Conservation (phyloP, 2,329 filamentous ascomycete species). For the Rasamsonia emersonii region DNA sequence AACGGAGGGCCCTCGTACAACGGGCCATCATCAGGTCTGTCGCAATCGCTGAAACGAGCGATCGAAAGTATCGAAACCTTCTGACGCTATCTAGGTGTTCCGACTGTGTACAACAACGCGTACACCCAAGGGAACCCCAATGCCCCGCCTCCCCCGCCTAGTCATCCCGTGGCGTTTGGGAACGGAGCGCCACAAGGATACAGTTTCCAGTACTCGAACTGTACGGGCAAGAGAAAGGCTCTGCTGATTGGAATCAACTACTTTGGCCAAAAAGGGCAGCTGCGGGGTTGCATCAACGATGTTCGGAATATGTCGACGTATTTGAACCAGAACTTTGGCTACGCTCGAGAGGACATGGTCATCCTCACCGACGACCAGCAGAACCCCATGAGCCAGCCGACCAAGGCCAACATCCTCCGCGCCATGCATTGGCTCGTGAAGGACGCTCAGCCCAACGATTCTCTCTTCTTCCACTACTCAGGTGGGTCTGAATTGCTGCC, state of each 20-base stretch:
- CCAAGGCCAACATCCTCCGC: slow-evolving; percentile 86
- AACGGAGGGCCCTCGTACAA: slow-evolving; percentile 31
- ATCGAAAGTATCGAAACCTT: neutral
- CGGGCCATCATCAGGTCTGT: slow-evolving; percentile 34
- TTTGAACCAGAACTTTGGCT: slow-evolving; percentile 79
- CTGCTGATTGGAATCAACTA: slow-evolving; percentile 94
- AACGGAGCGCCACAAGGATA: slow-evolving; percentile 72
- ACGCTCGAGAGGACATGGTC: slow-evolving; percentile 95
- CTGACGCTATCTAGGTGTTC: slow-evolving; percentile 12
- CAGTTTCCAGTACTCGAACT: slow-evolving; percentile 83
- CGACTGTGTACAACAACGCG: slow-evolving; percentile 42
- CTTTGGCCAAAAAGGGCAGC: slow-evolving; percentile 82
- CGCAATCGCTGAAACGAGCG: neutral
- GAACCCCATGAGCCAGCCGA: slow-evolving; percentile 94
- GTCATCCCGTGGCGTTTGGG: slow-evolving; percentile 63
- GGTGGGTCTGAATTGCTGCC: no score
- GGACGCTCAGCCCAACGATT: slow-evolving; percentile 84
- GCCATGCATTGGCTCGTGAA: slow-evolving; percentile 99
- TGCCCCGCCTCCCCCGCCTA: slow-evolving; percentile 59
- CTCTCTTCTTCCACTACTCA: slow-evolving; percentile 95
- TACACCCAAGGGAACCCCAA: slow-evolving; percentile 50
- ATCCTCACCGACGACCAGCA: slow-evolving; percentile 93
- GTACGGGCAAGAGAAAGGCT: slow-evolving; percentile 80
- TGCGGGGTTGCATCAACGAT: slow-evolving; percentile 93
- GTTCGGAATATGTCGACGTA: slow-evolving; percentile 95